Conservation (phyloP, 2,329 filamentous ascomycete genomes). For the Biscogniauxia marginata region DNA sequence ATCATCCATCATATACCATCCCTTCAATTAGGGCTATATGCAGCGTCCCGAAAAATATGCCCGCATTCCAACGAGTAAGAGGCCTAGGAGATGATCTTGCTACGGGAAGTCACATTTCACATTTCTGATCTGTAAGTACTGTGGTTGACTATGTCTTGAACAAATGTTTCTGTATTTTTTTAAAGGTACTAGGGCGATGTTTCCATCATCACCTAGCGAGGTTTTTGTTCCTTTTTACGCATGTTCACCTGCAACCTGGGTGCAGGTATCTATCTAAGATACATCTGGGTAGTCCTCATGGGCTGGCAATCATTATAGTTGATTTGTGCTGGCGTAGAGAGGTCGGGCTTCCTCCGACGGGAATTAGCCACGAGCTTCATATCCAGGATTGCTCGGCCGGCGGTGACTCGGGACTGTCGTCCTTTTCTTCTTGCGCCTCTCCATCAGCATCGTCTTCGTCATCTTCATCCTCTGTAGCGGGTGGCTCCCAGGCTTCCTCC, state of each 20-base stretch:
- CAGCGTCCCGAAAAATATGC: background rate
- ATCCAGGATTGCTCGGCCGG: constrained; percentile 27
- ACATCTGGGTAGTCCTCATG: constrained; percentile 13
- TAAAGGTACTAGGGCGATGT: background rate
- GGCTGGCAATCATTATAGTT: constrained; percentile 7
- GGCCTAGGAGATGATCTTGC: background rate
- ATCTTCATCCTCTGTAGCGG: constrained; percentile 56
- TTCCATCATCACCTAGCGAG: constrained; percentile 4
- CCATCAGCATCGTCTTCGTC: constrained; percentile 49
- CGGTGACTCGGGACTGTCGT: constrained; percentile 28
- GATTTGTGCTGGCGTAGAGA: background rate
- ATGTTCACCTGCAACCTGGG: constrained; percentile 2
- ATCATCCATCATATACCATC: background rate
- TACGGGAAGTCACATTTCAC: background rate
- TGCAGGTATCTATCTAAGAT: constrained; percentile 1
- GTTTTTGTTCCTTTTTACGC: constrained; percentile 13
- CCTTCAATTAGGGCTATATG: background rate
- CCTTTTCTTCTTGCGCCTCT: constrained; percentile 38
- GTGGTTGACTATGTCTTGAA: background rate
- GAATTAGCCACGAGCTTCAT: constrained; percentile 11
- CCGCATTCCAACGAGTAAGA: background rate
- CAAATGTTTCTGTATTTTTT: constrained; percentile 17
- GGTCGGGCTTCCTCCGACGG: constrained; percentile 2
- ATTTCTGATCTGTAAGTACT: background rate
- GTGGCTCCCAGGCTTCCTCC: constrained; percentile 76